Evolutionary conservation across 176 grass and related monocot genomes (phyloP), one percentile per base, ranked within the genome.

Genomic region (Tillandsia leiboldiana): DNA sequence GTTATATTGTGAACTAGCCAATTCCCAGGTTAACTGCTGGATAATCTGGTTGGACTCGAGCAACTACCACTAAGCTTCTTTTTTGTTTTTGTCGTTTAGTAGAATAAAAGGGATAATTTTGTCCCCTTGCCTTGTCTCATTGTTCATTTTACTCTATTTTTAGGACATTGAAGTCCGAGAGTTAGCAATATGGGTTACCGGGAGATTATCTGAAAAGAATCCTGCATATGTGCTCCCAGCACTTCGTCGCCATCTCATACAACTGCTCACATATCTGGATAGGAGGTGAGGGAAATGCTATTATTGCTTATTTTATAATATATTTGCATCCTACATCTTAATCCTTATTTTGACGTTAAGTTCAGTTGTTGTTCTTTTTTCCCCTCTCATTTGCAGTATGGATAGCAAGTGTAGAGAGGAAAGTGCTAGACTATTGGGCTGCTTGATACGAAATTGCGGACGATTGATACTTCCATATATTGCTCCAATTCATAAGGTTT

Each of bases 381-480:
- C 51, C 22, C 42, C 10, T 76, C n/a, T 50, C 73, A 22, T 70
- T 51, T 82, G 42, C 75, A 97, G 94, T 75, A 90, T 85, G 84
- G 94, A 97, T 87, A 92, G 86, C 82, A 97, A 92, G 82, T 87
- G 89, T 67, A 90, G 80, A 83, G 94, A 97, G 73, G 94, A 97
- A 66, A 92, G 89, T 77, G 83, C 94, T 13, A 90, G 76, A 73
- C 79, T 97, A 18, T 83, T 97, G 77, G 94, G 94, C 76, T 90
- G 86, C 71, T 77, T 97, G 65, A 97, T 97, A 72, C 85, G 89
- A 63, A 92, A 85, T 76, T 97, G 94, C 61, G 89, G 87, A 17
- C 79, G 84, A 47, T 81, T 97, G 73, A 87, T 97, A 75, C 94
- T 97, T 84, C 94, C 94, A 53, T 97, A 97, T 71, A 92, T 97